These are phyloP conservation scores for Plectosphaerella sp. DNA, from an alignment of 2,329 filamentous ascomycete species.

Conservation along the genomic window DNA sequence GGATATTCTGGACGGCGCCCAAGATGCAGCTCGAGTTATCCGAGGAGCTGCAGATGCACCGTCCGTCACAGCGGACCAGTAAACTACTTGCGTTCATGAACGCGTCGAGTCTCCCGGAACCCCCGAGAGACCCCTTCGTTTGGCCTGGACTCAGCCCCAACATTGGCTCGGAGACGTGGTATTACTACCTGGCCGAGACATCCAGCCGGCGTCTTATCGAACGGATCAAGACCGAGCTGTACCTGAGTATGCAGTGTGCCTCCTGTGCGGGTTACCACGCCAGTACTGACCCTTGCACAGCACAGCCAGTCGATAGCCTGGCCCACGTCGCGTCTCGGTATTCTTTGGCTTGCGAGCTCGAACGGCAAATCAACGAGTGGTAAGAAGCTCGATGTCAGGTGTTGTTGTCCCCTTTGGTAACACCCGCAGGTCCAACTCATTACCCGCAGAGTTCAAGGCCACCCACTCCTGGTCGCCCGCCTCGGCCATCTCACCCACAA, in stretches of 20 bases:
- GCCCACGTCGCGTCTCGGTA: not conserved
- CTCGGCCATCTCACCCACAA: not conserved
- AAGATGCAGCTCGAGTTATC: not conserved
- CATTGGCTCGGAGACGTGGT: slow-evolving; percentile 4
- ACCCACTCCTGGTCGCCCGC: not conserved
- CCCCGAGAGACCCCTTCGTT: not conserved
- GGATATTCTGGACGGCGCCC: not conserved
- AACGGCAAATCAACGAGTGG: not conserved
- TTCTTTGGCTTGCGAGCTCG: not conserved
- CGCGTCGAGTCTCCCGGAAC: not conserved
- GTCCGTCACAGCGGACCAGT: not conserved
- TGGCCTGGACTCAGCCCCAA: not conserved
- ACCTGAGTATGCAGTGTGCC: not conserved
- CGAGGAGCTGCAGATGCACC: not conserved
- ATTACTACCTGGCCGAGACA: slow-evolving; percentile 10
- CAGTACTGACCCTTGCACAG: too few species aligned
- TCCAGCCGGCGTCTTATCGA: slow-evolving; percentile 5
- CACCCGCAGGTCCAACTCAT: not conserved
- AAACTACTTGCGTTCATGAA: not conserved
- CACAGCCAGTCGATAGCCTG: not conserved
- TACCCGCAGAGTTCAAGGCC: not conserved
- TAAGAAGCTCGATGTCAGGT: not conserved
- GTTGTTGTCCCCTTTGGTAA: too few species aligned
- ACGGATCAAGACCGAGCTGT: slow-evolving; percentile 2
- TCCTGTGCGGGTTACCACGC: too few species aligned